phyloP scores from a whole-genome alignment of 2,329 filamentous ascomycete species.

The Corniculantispora saksenae region DNA sequence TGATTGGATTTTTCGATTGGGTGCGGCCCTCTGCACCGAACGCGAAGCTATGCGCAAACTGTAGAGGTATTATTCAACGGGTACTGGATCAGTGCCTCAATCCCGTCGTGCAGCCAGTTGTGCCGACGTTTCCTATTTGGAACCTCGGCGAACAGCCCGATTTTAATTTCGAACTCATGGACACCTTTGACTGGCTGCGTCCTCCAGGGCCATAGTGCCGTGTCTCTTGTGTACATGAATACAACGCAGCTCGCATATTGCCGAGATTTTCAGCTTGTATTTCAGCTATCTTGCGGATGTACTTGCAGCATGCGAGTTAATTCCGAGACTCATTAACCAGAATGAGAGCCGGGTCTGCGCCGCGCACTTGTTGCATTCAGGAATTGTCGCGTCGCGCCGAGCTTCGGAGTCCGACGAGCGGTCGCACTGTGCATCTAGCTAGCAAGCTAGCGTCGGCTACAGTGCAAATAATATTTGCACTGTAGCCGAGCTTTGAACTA shows the following conservation, averaged over 20 bases:
- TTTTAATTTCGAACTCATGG: slow-evolving; percentile 44
- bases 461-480: background rate
- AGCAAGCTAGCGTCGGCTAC: background rate
- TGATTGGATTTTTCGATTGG: slow-evolving; percentile 55
- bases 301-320: background rate
- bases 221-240: no score
- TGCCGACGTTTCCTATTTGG: slow-evolving; percentile 35
- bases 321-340: background rate
- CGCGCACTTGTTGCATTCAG: no score
- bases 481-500: slow-evolving; percentile 1
- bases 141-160: slow-evolving; percentile 30
- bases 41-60: slow-evolving; percentile 47
- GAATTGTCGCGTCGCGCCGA: background rate
- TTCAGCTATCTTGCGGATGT: no score
- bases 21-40: slow-evolving; percentile 50
- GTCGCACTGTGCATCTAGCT: background rate
- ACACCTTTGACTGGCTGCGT: slow-evolving; percentile 43
- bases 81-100: slow-evolving; percentile 53
- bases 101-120: slow-evolving; percentile 28
- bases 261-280: no score
- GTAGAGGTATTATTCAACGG: slow-evolving; percentile 49
- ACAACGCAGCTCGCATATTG: no score
- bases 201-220: background rate
- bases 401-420: background rate
- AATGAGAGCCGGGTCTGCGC: background rate